Evolutionary conservation across 305 asterid species (phyloP).

Genomic region (Caryopteris hybrid): DNA sequence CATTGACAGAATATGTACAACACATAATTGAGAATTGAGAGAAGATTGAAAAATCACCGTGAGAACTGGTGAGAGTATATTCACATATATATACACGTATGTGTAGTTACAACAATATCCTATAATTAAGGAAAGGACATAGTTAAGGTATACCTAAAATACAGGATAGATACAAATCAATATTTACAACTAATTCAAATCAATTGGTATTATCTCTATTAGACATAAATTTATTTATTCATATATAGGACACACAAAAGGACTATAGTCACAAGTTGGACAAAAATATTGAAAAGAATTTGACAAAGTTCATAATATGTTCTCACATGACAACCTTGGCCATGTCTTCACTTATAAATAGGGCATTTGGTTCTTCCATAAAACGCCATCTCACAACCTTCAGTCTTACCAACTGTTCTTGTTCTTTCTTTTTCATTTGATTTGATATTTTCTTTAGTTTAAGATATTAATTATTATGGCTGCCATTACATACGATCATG

Average conservation of each 20-base stretch:
- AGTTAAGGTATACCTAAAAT: too few relatives aligned
- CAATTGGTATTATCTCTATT: not conserved
- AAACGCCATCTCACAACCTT: not conserved
- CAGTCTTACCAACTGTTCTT: not conserved
- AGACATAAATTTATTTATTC: too few relatives aligned
- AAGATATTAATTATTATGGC: conserved; percentile 28
- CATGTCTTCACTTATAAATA: conserved; percentile 18
- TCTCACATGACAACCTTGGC: conserved; percentile 5
- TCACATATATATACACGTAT: too few relatives aligned
- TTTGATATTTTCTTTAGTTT: not conserved
- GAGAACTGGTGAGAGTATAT: too few relatives aligned
- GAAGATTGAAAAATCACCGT: too few relatives aligned
- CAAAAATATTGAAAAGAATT: not conserved
- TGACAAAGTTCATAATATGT: not conserved
- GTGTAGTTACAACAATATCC: too few relatives aligned
- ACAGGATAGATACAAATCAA: too few relatives aligned
- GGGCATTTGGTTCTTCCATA: conserved; percentile 7
- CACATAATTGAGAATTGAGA: too few relatives aligned
- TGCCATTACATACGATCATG: conserved; percentile 29
- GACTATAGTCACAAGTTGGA: not conserved
- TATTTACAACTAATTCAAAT: too few relatives aligned
- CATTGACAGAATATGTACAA: too few relatives aligned
- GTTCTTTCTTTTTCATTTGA: not conserved
- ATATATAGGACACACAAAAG: not conserved
- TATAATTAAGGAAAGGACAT: too few relatives aligned